Base-by-base conservation (phyloP, 169 alveolate species). In the Toxoplasma gondii region DNA sequence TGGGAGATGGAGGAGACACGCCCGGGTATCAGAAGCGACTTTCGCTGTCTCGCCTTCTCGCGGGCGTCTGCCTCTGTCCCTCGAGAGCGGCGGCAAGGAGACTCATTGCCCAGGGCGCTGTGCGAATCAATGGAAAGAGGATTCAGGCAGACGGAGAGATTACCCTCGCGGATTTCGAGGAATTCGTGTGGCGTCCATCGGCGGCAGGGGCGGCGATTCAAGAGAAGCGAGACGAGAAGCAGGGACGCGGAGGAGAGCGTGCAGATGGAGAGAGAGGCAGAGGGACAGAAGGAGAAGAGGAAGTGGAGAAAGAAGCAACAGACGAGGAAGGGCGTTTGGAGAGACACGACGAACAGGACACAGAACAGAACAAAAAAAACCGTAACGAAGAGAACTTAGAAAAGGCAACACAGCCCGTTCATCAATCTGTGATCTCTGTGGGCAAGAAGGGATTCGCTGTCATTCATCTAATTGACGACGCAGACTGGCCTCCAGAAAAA, bases 1-100 rank as follows among this genome's bases (percentile, higher is more conserved):
- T 12, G 58, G 58, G 58, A 12, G 4, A 12, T 12, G 58, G 58
- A 49, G 22, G 58, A 49, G 12, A 49, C 4, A 12, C 58, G 58
- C 12, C 58, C 22, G 22, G 22, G 58, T 12, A 49, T 10, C 43
- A 4, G 43, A 41, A 31, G 74, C 74, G 74, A 16, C 34, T 19
- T 31, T 64, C 22, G 7, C 74, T 64, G 31, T 64, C 74, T 16
- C 27, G 12, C 27, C 43, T 74, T 31, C 84, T 74, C 45, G 41
- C 43, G 84, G 45, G 19, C 12, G 45, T 74, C 43, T 36, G 44
- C 2, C 84, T 74, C 27, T 74, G 84, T 44, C 43, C 44, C 39
- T 74, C 84, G 84, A 41, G 84, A n/a, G 84, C 84, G 39, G 84
- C 84, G n/a, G 84, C 84, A 41, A 31, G 43, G 49, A 41, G 84